Conservation (phyloP, 441 rosid genomes). For the Pelargonium myrrhifolium region DNA sequence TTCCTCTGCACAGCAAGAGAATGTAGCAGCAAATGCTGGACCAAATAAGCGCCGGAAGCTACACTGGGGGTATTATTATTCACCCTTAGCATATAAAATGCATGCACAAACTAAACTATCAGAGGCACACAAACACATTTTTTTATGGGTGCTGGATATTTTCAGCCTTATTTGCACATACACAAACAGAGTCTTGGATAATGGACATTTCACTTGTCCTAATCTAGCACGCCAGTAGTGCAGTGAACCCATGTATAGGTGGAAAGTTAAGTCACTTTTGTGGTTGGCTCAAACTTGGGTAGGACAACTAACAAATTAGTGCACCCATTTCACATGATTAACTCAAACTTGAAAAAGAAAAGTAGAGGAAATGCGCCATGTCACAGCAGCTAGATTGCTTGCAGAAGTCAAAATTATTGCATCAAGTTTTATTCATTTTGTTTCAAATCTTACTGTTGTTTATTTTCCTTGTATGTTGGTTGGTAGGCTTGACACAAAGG, state of each 20-base stretch:
- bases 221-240: too few relatives aligned
- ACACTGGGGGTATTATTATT: slow-evolving; percentile 50
- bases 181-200: too few relatives aligned
- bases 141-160: background rate
- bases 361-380: background rate
- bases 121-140: background rate
- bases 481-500: slow-evolving; percentile 76
- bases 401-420: background rate
- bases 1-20: slow-evolving; percentile 19
- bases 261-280: background rate
- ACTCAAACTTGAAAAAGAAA: background rate
- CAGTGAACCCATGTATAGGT: too few relatives aligned
- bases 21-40: slow-evolving; percentile 15
- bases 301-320: too few relatives aligned
- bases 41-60: slow-evolving; percentile 35
- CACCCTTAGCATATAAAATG: background rate
- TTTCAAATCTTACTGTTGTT: background rate
- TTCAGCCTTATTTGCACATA: background rate
- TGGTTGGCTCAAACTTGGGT: background rate
- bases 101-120: background rate
- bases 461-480: background rate
- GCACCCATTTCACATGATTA: background rate
- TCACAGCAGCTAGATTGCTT: background rate
- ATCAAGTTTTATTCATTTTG: background rate
- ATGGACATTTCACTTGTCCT: too few relatives aligned